Percentiles rank a stretch among this genome's conserved stretches.
Evolutionary conservation across 2,329 filamentous ascomycete genomes (phyloP).

Genomic region (Colletotrichum somersetense): DNA sequence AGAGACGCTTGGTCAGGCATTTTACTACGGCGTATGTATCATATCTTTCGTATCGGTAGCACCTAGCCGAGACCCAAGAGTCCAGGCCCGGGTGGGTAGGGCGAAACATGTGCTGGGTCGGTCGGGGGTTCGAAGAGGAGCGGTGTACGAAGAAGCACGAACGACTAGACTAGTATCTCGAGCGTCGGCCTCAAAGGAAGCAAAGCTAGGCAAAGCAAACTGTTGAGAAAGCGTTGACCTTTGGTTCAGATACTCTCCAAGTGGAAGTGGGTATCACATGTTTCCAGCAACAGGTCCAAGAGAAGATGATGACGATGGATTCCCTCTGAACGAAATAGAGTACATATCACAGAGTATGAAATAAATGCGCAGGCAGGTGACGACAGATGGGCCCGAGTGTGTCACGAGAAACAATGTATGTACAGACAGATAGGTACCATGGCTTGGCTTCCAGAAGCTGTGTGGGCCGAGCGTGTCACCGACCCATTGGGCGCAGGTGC

Average conservation of each 20-base stretch:
- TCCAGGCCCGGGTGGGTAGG: slow-evolving; percentile 24
- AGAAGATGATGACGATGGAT: not conserved
- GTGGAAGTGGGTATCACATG: not conserved
- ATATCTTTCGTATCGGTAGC: slow-evolving; percentile 5
- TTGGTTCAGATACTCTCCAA: not conserved
- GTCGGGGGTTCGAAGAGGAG: slow-evolving; percentile 26
- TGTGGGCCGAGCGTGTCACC: slow-evolving; percentile 28
- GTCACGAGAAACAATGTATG: slow-evolving; percentile 19
- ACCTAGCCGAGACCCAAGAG: slow-evolving; percentile 14
- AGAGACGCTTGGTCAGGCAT: not conserved
- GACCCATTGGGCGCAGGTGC: slow-evolving; percentile 31
- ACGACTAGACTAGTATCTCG: slow-evolving; percentile 15
- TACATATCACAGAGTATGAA: not conserved
- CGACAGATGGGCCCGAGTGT: slow-evolving; percentile 26
- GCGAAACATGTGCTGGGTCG: slow-evolving; percentile 34
- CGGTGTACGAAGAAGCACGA: slow-evolving; percentile 25
- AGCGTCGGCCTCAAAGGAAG: not conserved
- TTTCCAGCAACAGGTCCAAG: not conserved
- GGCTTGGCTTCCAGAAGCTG: slow-evolving; percentile 34
- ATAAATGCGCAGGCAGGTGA: not conserved
- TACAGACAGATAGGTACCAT: no score
- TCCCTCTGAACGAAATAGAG: not conserved
- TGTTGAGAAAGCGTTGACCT: slow-evolving; percentile 7
- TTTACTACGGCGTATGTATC: not conserved
- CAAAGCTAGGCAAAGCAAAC: slow-evolving; percentile 4